Conservation (phyloP, 768 basidiomycete species). For the Phylloporus arenicola region DNA sequence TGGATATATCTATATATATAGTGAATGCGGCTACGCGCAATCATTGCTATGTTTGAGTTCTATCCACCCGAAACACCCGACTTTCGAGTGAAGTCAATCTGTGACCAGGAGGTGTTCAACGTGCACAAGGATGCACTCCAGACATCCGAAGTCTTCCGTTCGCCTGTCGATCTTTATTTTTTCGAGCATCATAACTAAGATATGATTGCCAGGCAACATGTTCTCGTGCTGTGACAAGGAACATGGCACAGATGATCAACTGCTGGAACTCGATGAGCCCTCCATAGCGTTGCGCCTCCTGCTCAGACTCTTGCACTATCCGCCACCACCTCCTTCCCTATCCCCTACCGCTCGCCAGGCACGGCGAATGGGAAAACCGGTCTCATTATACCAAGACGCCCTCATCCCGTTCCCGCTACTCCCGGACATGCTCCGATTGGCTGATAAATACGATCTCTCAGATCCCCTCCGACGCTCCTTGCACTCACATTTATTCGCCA, state of each 20-base stretch:
- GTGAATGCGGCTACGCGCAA: neutral
- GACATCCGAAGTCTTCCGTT: constrained; percentile 62
- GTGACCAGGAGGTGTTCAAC: constrained; percentile 44
- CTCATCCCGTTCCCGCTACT: constrained; percentile 65
- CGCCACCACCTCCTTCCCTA: constrained; percentile 42
- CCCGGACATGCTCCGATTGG: constrained; percentile 48
- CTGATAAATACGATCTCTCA: constrained; percentile 62
- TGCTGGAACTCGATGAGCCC: constrained; percentile 54
- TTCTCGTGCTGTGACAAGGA: constrained; percentile 51
- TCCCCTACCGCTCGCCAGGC: constrained; percentile 22
- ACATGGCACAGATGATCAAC: constrained; percentile 18
- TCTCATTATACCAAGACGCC: constrained; percentile 32
- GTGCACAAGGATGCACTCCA: constrained; percentile 47
- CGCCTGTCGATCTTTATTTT: constrained; percentile 20
- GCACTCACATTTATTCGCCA: constrained; percentile 48
- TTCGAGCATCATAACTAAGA: constrained; percentile 5
- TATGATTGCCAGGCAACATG: constrained; percentile 51
- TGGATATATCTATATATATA: neutral
- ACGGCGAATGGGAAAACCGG: constrained; percentile 29
- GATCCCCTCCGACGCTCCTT: constrained; percentile 40
- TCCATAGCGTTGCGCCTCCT: constrained; percentile 44
- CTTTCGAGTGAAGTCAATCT: constrained; percentile 50
- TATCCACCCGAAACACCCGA: constrained; percentile 44
- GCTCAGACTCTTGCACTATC: constrained; percentile 52
- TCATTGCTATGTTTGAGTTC: constrained; percentile 27